These are phyloP conservation scores for Populus simonii DNA, from an alignment of 345 rosid genomes.

Conservation along the genomic window DNA sequence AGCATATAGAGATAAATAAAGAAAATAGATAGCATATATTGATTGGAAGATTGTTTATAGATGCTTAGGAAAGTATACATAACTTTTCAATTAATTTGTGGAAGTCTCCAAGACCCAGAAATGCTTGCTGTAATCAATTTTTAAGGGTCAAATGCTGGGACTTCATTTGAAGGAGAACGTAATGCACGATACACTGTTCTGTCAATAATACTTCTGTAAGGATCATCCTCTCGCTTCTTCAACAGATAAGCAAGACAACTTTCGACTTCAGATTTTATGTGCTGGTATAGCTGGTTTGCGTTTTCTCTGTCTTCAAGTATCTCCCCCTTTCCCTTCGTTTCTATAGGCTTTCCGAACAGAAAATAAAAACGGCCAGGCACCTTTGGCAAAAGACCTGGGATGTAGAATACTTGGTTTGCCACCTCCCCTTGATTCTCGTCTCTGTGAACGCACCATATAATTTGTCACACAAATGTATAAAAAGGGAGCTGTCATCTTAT, in stretches of 20 bases:
- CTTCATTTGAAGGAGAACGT: constrained; percentile 34
- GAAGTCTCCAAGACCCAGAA: no score
- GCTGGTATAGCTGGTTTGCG: constrained; percentile 56
- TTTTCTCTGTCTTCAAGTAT: constrained; percentile 45
- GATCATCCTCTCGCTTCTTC: constrained; percentile 72
- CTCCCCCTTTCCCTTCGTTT: constrained; percentile 51
- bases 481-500: neutral
- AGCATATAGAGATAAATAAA: no score
- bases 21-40: no score
- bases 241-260: constrained; percentile 51
- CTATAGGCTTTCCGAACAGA: constrained; percentile 69
- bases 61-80: no score
- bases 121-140: neutral
- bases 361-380: constrained; percentile 67
- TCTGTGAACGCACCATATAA: constrained; percentile 31
- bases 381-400: constrained; percentile 65
- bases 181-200: constrained; percentile 39
- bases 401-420: constrained; percentile 40
- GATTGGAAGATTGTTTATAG: no score
- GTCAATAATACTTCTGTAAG: constrained; percentile 54
- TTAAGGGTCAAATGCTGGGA: constrained; percentile 57
- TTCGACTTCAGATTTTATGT: constrained; percentile 61
- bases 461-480: constrained; percentile 9
- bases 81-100: no score
- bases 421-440: constrained; percentile 56